phyloP scores from a whole-genome alignment of 768 basidiomycete species.

The Naganishia onofrii region DNA sequence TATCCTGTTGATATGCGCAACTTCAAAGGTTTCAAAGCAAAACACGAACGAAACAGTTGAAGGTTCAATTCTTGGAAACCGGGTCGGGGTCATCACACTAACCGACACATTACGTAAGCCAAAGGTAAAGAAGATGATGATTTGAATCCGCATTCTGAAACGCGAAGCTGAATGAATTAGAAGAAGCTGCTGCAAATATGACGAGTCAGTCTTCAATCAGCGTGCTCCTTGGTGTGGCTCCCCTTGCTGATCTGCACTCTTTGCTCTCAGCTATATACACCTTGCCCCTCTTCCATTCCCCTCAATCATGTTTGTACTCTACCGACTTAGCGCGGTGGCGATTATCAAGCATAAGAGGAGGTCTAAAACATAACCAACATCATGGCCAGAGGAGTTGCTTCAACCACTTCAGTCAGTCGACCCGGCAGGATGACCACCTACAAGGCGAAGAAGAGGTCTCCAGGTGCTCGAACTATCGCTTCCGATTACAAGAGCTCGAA shows the following conservation, averaged over 20 bases:
- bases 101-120: not conserved
- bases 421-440: not conserved
- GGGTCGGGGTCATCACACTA: not conserved
- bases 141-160: slow-evolving; percentile 24
- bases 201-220: not conserved
- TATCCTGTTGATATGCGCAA: too few relatives aligned
- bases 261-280: too few relatives aligned
- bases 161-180: too few relatives aligned
- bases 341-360: too few relatives aligned
- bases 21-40: too few relatives aligned
- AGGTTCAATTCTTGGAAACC: too few relatives aligned
- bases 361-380: not conserved
- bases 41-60: too few relatives aligned
- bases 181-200: not conserved
- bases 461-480: not conserved
- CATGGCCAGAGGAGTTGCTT: slow-evolving; percentile 14
- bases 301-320: too few relatives aligned
- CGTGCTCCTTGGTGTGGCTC: not conserved
- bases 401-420: not conserved
- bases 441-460: not conserved
- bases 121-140: too few relatives aligned
- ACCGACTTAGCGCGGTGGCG: too few relatives aligned
- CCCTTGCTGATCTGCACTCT: too few relatives aligned
- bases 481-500: not conserved
- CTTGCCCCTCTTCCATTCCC: too few relatives aligned